phyloP scores from a whole-genome alignment of 2,329 filamentous ascomycete species.

The Microcera coccophila region DNA sequence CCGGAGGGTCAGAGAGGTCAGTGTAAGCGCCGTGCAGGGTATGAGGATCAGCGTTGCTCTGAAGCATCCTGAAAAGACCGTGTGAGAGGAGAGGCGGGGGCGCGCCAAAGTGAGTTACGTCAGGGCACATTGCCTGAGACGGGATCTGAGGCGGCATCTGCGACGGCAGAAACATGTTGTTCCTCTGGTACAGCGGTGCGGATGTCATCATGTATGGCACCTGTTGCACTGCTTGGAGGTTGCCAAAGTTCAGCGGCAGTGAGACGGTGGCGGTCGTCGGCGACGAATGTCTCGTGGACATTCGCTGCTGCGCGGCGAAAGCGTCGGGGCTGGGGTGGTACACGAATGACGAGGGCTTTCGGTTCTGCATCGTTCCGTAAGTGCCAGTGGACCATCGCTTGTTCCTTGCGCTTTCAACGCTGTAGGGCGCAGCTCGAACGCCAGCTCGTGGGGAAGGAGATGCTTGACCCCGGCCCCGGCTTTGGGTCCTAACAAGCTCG shows the following conservation, averaged over 20 bases:
- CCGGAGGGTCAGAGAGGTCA: conserved; percentile 70
- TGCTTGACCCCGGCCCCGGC: conserved; percentile 59
- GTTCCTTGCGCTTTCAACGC: conserved; percentile 59
- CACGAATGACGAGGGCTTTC: conserved; percentile 57
- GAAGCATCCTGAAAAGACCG: conserved; percentile 67
- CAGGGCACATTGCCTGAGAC: conserved; percentile 47
- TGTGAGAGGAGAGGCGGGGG: conserved; percentile 65
- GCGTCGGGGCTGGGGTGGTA: conserved; percentile 60
- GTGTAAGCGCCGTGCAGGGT: conserved; percentile 65
- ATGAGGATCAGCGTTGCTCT: conserved; percentile 70
- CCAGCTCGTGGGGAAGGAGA: conserved; percentile 68
- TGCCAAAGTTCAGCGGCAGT: conserved; percentile 51
- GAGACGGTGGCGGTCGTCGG: conserved; percentile 45
- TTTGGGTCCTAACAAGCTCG: conserved; percentile 60
- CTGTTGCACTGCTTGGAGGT: conserved; percentile 53
- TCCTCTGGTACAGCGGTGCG: conserved; percentile 48
- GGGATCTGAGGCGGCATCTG: conserved; percentile 50
- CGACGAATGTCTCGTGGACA: conserved; percentile 41
- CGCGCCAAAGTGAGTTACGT: conserved; percentile 53
- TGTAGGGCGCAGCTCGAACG: conserved; percentile 67
- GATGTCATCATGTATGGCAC: conserved; percentile 54
- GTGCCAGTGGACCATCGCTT: conserved; percentile 79
- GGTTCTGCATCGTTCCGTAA: conserved; percentile 55
- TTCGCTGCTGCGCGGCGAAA: conserved; percentile 54
- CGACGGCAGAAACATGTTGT: conserved; percentile 55